A percentile compares a stretch with the other conserved stretches of the same genome.
Evolutionary conservation across 768 basidiomycete genomes (phyloP).

Genomic region (Tulasnella sp.): DNA sequence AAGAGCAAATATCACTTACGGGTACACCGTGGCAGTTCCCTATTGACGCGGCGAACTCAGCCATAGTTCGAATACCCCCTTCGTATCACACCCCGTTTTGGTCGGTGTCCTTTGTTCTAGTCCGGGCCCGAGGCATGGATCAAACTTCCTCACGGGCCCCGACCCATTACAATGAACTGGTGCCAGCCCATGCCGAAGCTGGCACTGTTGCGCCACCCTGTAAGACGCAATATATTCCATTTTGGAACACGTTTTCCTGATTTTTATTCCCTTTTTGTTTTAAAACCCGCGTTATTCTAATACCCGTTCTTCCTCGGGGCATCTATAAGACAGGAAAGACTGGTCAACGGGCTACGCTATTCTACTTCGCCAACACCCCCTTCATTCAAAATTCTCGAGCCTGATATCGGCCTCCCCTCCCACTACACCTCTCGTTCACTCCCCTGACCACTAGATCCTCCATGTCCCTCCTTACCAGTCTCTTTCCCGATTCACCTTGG

Average conservation of each 20-base stretch:
- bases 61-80: neutral
- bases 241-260: neutral
- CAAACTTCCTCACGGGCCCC: slow-evolving; percentile 1
- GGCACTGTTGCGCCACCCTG: neutral
- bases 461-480: neutral
- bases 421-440: neutral
- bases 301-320: neutral
- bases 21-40: neutral
- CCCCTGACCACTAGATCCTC: neutral
- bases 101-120: neutral
- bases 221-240: neutral
- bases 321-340: neutral
- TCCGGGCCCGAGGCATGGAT: neutral
- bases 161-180: neutral
- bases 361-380: neutral
- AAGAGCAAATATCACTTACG: neutral
- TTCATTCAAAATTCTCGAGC: neutral
- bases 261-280: neutral
- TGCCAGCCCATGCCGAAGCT: neutral
- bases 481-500: neutral
- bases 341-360: neutral
- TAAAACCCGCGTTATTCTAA: neutral
- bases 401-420: neutral
- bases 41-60: slow-evolving; percentile 1
- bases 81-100: neutral